Conservation (phyloP, 2,329 filamentous ascomycete genomes). For the Xylaria sp. region DNA sequence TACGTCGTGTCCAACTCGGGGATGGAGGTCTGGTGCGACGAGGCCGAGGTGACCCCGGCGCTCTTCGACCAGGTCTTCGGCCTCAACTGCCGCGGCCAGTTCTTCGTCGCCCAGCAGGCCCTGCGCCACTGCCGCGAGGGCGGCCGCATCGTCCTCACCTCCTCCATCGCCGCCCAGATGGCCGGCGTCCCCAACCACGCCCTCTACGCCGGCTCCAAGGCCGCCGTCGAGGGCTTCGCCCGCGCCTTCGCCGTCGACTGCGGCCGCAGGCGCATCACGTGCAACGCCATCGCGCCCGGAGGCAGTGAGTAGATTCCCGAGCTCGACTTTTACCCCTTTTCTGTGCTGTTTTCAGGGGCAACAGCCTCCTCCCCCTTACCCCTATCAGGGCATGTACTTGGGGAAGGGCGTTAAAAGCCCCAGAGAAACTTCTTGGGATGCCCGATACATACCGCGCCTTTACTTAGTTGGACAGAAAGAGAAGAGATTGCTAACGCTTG, state of each 20-base stretch:
- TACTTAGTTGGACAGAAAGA: too few species aligned
- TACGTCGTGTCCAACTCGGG: constrained; percentile 74
- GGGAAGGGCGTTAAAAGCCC: too few species aligned
- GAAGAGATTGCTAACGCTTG: too few species aligned
- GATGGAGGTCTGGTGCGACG: constrained; percentile 71
- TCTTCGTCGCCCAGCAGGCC: constrained; percentile 77
- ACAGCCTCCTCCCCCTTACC: too few species aligned
- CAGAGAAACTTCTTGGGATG: too few species aligned
- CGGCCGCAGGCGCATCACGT: constrained; percentile 67
- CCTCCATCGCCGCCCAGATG: constrained; percentile 68
- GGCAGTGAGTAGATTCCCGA: too few species aligned
- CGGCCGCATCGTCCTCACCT: constrained; percentile 74
- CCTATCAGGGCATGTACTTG: too few species aligned
- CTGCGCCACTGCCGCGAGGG: constrained; percentile 71
- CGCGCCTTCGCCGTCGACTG: constrained; percentile 74
- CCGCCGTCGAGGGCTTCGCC: constrained; percentile 72
- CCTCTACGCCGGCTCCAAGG: constrained; percentile 72
- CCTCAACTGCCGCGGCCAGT: constrained; percentile 72
- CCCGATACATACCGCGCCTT: too few species aligned
- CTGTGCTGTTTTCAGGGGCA: too few species aligned
- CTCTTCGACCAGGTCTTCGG: constrained; percentile 74
- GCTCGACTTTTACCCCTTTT: too few species aligned
- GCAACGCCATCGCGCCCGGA: constrained; percentile 73
- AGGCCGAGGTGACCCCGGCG: constrained; percentile 69
- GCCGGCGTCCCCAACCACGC: constrained; percentile 70